Conservation (phyloP, 441 rosid genomes). For the Pelargonium australe region DNA sequence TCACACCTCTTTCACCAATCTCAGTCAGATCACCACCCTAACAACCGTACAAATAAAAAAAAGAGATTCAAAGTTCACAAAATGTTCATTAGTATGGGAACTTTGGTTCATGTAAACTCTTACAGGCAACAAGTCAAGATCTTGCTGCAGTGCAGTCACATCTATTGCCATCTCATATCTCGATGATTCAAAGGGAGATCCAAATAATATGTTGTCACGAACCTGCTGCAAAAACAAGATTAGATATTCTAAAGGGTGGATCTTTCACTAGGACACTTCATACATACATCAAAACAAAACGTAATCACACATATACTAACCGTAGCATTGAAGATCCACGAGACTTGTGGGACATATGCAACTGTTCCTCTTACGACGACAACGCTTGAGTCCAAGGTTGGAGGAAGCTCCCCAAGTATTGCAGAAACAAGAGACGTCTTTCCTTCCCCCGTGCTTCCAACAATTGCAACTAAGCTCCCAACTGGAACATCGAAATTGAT, state of each 20-base stretch:
- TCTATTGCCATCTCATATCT: constrained; percentile 75
- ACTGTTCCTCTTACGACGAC: constrained; percentile 68
- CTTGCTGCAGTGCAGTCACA: constrained; percentile 78
- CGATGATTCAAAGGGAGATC: constrained; percentile 53
- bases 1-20: constrained; percentile 96
- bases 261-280: too few species aligned
- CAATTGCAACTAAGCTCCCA: constrained; percentile 90
- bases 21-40: constrained; percentile 94
- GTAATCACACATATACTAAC: constrained; percentile 41
- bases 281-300: neutral
- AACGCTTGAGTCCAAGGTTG: constrained; percentile 48
- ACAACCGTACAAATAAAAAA: constrained; percentile 21
- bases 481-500: constrained; percentile 73
- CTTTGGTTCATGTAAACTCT: constrained; percentile 28
- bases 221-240: constrained; percentile 29
- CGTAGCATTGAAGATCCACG: constrained; percentile 96
- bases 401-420: constrained; percentile 91
- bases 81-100: constrained; percentile 5
- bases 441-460: constrained; percentile 96
- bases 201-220: constrained; percentile 81
- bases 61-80: constrained; percentile 16
- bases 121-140: constrained; percentile 85
- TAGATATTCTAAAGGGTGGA: too few species aligned
- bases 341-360: constrained; percentile 94
- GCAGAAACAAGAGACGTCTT: constrained; percentile 91